Evolutionary conservation across 2,329 filamentous ascomycete species (phyloP).

Genomic region (Epichloe sp.): DNA sequence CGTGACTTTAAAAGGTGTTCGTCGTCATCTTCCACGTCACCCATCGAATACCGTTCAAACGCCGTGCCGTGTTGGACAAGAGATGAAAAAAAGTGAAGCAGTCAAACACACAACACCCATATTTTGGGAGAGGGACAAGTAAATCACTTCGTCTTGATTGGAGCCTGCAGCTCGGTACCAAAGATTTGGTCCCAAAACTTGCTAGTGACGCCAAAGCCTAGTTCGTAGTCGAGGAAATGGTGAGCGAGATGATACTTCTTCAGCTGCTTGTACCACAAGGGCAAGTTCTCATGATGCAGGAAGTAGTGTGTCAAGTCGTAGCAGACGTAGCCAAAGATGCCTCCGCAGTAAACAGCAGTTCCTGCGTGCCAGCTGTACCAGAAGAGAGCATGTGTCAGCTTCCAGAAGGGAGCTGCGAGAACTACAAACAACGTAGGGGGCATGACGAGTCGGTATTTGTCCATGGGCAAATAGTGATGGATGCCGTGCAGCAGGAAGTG

Average conservation of each 20-base stretch:
- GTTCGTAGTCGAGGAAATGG: conserved; percentile 96
- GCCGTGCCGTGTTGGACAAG: conserved; percentile 3
- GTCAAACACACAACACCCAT: neutral
- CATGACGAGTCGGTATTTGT: conserved; percentile 94
- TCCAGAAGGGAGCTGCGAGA: conserved; percentile 84
- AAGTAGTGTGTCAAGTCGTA: conserved; percentile 99
- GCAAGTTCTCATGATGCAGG: conserved; percentile 87
- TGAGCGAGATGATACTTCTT: conserved; percentile 98
- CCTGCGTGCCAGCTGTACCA: conserved; percentile 76
- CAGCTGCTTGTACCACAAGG: conserved; percentile 74
- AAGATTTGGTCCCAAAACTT: conserved; percentile 92
- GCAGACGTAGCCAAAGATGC: conserved; percentile 88
- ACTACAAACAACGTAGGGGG: conserved; percentile 76
- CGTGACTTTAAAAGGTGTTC: neutral
- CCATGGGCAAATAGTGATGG: conserved; percentile 99
- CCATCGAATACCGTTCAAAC: conserved; percentile 3
- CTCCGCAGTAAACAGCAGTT: conserved; percentile 69
- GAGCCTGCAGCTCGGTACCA: conserved; percentile 61
- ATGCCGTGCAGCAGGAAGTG: conserved; percentile 95
- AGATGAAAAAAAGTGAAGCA: conserved; percentile 7
- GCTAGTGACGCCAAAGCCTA: conserved; percentile 93
- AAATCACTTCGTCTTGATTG: conserved; percentile 21
- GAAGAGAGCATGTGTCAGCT: conserved; percentile 72
- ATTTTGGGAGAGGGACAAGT: neutral
- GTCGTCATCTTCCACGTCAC: neutral